These are phyloP conservation scores for Xylaria acuta DNA, from an alignment of 495 filamentous ascomycete species.

Conservation along the genomic window DNA sequence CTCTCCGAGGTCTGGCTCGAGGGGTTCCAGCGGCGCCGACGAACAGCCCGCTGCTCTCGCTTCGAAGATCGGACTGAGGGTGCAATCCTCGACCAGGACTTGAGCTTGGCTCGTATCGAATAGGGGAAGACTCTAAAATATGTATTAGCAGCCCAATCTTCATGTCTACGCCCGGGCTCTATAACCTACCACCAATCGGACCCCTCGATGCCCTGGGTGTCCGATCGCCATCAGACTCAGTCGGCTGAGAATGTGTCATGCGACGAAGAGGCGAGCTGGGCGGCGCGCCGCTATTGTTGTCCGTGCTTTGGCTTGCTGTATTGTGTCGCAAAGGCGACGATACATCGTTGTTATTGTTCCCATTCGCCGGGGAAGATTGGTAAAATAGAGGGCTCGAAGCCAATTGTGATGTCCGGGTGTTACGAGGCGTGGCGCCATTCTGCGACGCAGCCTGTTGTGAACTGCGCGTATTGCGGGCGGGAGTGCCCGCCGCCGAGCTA, in stretches of 20 bases:
- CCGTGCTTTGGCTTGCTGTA: conserved; percentile 63
- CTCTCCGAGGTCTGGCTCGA: conserved; percentile 65
- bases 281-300: conserved; percentile 57
- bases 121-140: conserved; percentile 80
- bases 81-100: conserved; percentile 70
- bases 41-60: conserved; percentile 86
- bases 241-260: conserved; percentile 59
- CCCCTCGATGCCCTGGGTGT: conserved; percentile 73
- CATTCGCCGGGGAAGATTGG: conserved; percentile 74
- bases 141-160: conserved; percentile 28
- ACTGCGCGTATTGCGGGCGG: conserved; percentile 57
- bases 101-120: conserved; percentile 86
- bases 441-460: conserved; percentile 54
- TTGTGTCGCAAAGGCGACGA: conserved; percentile 60
- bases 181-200: conserved; percentile 68
- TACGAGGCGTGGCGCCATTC: conserved; percentile 53
- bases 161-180: not conserved
- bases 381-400: conserved; percentile 86
- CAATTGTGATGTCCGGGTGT: conserved; percentile 49
- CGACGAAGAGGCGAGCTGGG: conserved; percentile 73
- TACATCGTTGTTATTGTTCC: conserved; percentile 36
- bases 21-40: conserved; percentile 66
- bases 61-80: conserved; percentile 70
- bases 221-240: conserved; percentile 56
- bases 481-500: conserved; percentile 62